These are phyloP conservation scores for Symbiotaphrina buchneri DNA, from an alignment of 495 filamentous ascomycete genomes.

Conservation along the genomic window DNA sequence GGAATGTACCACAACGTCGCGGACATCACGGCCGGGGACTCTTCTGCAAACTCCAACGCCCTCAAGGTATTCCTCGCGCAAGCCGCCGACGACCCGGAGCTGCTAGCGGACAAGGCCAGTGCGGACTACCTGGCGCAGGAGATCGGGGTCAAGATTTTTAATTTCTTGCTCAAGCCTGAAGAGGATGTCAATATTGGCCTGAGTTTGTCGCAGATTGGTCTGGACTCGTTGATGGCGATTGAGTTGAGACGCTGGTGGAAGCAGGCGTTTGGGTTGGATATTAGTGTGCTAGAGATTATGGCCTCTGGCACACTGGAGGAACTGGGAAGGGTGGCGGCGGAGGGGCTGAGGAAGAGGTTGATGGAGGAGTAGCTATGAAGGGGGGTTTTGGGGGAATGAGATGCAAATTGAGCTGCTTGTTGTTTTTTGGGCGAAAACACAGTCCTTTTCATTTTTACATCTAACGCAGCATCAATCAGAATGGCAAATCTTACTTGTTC, in stretches of 20 bases:
- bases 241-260: slow-evolving; percentile 24
- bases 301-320: slow-evolving; percentile 3
- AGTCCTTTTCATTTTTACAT: background rate
- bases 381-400: too few relatives aligned
- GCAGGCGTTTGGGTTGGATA: slow-evolving; percentile 12
- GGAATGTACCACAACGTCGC: slow-evolving; percentile 9
- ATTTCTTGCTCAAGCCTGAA: slow-evolving; percentile 16
- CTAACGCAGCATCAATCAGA: background rate
- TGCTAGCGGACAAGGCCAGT: slow-evolving; percentile 5
- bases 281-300: slow-evolving; percentile 8
- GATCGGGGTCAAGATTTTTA: slow-evolving; percentile 14
- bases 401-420: too few relatives aligned
- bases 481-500: too few relatives aligned
- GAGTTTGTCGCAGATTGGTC: slow-evolving; percentile 12
- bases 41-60: slow-evolving; percentile 6
- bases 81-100: slow-evolving; percentile 4
- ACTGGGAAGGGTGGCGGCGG: slow-evolving; percentile 3
- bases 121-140: slow-evolving; percentile 8
- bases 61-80: slow-evolving; percentile 8
- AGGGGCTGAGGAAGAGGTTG: slow-evolving; percentile 1
- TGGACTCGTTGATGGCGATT: slow-evolving; percentile 24
- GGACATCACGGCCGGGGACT: background rate
- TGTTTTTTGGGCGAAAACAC: slow-evolving; percentile 1
- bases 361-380: background rate
- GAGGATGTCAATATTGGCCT: slow-evolving; percentile 17